These are phyloP conservation scores for Tuber melanosporum DNA, from an alignment of 495 filamentous ascomycete species.

Conservation along the genomic window DNA sequence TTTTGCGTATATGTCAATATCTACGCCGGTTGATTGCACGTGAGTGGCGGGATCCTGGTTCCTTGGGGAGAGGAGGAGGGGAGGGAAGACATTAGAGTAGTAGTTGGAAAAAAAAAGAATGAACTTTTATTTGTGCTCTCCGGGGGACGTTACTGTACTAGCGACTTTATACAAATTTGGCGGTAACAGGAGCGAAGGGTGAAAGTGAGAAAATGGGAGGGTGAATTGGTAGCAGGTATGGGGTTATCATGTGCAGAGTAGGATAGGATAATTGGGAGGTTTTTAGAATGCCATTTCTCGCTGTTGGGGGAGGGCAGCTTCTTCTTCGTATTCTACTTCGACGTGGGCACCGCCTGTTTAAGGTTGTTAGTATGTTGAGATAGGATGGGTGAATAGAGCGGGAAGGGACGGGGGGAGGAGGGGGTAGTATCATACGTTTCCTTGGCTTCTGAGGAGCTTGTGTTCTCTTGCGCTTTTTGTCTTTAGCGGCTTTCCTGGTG, in stretches of 20 bases:
- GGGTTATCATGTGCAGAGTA: not conserved
- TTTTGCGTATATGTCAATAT: not conserved
- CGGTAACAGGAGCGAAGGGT: not conserved
- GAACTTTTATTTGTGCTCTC: not conserved
- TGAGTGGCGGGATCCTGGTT: not conserved
- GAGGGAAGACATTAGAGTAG: not conserved
- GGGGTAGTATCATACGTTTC: conserved; percentile 41
- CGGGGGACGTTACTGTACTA: not conserved
- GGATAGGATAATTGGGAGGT: not conserved
- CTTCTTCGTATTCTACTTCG: conserved; percentile 52
- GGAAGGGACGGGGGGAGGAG: too few species aligned
- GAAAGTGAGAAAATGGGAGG: not conserved
- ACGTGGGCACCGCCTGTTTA: conserved; percentile 42
- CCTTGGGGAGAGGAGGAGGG: not conserved
- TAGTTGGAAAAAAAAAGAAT: not conserved
- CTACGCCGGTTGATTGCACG: not conserved
- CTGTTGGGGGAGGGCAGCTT: conserved; percentile 37
- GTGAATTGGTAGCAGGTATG: not conserved
- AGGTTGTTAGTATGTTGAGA: conserved; percentile 13
- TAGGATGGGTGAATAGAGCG: not conserved
- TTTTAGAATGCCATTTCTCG: conserved; percentile 34
- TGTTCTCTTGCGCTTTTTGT: conserved; percentile 48
- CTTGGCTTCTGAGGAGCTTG: conserved; percentile 43
- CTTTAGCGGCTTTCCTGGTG: conserved; percentile 44
- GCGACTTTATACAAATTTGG: not conserved